Conservation (phyloP, 139 green algal genomes). For the Diplosphaera chodatii region DNA sequence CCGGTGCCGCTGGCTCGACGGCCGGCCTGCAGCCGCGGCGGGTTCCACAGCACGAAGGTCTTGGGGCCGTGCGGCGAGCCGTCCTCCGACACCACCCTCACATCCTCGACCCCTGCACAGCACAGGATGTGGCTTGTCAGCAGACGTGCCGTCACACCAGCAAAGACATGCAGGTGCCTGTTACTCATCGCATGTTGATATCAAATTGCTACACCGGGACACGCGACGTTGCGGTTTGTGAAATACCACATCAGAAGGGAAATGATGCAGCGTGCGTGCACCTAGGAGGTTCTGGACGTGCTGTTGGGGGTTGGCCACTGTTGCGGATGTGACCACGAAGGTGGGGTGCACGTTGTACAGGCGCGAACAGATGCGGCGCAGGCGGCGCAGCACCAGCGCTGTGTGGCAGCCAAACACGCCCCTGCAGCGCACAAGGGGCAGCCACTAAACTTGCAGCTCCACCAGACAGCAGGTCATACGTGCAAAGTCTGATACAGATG, state of each 20-base stretch:
- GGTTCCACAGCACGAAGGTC: slow-evolving; percentile 92
- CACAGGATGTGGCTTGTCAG: too few species aligned
- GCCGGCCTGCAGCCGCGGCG: slow-evolving; percentile 47
- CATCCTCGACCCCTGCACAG: slow-evolving; percentile 27
- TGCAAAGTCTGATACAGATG: too few species aligned
- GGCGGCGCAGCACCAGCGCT: slow-evolving; percentile 76
- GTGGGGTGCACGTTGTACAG: slow-evolving; percentile 36
- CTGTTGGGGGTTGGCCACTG: slow-evolving; percentile 76
- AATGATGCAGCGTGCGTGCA: too few species aligned
- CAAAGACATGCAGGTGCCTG: too few species aligned
- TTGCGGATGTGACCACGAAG: slow-evolving; percentile 77
- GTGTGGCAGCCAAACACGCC: slow-evolving; percentile 90
- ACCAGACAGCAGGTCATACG: too few species aligned
- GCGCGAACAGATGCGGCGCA: slow-evolving; percentile 69
- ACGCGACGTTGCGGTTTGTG: too few species aligned
- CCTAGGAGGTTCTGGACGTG: slow-evolving; percentile 60
- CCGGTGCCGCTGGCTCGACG: background rate
- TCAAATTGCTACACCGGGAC: too few species aligned
- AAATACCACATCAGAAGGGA: too few species aligned
- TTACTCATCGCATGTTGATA: too few species aligned
- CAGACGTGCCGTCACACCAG: too few species aligned
- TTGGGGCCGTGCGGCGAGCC: slow-evolving; percentile 75
- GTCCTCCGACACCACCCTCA: slow-evolving; percentile 61
- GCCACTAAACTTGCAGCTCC: too few species aligned
- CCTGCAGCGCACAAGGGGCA: slow-evolving; percentile 21